Percentiles rank a stretch among this genome's conserved stretches.
Conservation (phyloP, 768 basidiomycete species). For the Mycena crocata region DNA sequence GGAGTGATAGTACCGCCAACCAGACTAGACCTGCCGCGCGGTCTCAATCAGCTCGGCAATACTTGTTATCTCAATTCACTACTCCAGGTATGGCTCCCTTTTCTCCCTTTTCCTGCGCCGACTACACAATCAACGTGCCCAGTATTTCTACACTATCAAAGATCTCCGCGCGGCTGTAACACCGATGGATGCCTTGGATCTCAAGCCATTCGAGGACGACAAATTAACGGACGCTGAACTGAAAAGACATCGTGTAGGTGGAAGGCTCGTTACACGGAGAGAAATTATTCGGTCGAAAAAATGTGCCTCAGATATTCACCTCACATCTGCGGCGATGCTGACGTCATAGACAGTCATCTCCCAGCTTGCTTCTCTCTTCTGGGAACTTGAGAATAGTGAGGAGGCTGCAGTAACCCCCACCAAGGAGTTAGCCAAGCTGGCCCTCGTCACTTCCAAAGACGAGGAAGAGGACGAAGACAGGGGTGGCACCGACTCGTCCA, state of each 20-base stretch:
- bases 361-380: conserved; percentile 84
- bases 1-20: conserved; percentile 69
- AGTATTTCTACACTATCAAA: conserved; percentile 98
- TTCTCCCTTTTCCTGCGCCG: not conserved
- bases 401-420: conserved; percentile 82
- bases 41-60: conserved; percentile 89
- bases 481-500: conserved; percentile 82
- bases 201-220: conserved; percentile 71
- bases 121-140: conserved; percentile 12
- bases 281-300: conserved; percentile 88
- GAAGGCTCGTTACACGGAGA: conserved; percentile 80
- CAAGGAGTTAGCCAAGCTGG: conserved; percentile 89
- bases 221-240: conserved; percentile 86
- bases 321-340: conserved; percentile 20
- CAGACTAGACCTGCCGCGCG: conserved; percentile 80
- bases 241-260: conserved; percentile 88
- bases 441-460: conserved; percentile 89
- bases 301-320: conserved; percentile 63
- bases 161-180: conserved; percentile 84
- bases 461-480: conserved; percentile 89
- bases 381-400: conserved; percentile 75
- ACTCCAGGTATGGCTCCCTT: conserved; percentile 68
- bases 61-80: conserved; percentile 90
- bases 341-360: conserved; percentile 70
- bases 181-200: conserved; percentile 64